phyloP scores from a whole-genome alignment of 2,329 filamentous ascomycete species.

The Helotiales sp. region DNA sequence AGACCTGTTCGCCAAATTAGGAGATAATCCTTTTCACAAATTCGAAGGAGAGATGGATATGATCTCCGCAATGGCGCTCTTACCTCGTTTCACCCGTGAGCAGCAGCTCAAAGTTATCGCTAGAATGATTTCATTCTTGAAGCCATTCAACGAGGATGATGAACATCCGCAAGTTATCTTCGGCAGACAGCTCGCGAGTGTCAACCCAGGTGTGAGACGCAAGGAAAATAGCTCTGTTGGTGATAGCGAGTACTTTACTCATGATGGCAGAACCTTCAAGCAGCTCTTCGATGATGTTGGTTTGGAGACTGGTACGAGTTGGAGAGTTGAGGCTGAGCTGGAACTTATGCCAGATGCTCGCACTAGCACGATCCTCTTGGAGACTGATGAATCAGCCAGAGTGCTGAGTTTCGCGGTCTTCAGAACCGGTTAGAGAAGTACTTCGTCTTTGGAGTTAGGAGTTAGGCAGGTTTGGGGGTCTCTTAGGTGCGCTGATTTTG shows the following conservation, averaged over 20 bases:
- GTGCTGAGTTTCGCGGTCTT: no score
- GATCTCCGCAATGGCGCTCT: slow-evolving; percentile 42
- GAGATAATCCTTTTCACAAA: slow-evolving; percentile 30
- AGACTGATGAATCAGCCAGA: no score
- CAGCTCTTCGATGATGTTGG: neutral
- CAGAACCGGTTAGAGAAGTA: no score
- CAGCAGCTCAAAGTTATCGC: slow-evolving; percentile 27
- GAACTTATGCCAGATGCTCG: neutral
- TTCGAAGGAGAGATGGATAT: slow-evolving; percentile 42
- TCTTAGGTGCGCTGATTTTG: no score
- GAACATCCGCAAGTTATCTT: neutral
- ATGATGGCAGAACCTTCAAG: neutral
- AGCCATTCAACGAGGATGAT: neutral
- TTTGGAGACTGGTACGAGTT: neutral
- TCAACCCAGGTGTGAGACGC: neutral
- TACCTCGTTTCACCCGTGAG: slow-evolving; percentile 44
- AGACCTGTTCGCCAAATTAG: slow-evolving; percentile 29
- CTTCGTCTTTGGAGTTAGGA: no score
- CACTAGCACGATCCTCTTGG: no score
- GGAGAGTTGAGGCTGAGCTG: neutral
- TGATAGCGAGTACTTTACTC: neutral
- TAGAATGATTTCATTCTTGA: neutral
- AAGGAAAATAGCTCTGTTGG: neutral
- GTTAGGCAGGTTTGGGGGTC: no score
- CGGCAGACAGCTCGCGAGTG: neutral